Percentiles rank a stretch among this genome's conserved stretches.
phyloP scores from a whole-genome alignment of 176 grass and related monocot species.

The Calamus simplicifolius region DNA sequence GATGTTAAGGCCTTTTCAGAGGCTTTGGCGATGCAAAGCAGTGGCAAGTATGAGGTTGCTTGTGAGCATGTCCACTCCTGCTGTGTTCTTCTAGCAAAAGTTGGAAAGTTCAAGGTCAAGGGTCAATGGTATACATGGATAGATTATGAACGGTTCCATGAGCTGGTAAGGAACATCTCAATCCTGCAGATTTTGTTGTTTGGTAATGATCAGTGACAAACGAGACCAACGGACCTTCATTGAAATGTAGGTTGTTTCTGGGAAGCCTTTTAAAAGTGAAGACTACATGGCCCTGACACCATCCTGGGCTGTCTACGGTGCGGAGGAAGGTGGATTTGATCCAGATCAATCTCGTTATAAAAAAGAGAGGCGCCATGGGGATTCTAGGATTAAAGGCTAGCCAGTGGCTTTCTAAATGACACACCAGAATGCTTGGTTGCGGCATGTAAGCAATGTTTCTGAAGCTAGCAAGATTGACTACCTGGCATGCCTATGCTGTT shows the following conservation, averaged over 20 bases:
- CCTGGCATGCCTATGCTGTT: too few relatives aligned
- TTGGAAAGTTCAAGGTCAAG: constrained; percentile 76
- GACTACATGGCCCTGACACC: constrained; percentile 78
- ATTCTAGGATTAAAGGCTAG: constrained; percentile 32
- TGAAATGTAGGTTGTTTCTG: constrained; percentile 60
- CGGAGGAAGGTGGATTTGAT: constrained; percentile 82
- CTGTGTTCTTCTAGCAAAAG: constrained; percentile 81
- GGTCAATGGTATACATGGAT: constrained; percentile 97
- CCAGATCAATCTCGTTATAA: constrained; percentile 87
- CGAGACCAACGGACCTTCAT: constrained; percentile 3
- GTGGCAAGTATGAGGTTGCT: constrained; percentile 65
- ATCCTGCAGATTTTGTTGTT: neutral
- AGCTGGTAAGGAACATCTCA: constrained; percentile 59
- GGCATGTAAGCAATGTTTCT: too few relatives aligned
- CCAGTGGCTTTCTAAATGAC: too few relatives aligned
- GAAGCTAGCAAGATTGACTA: too few relatives aligned
- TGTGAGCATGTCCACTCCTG: constrained; percentile 96
- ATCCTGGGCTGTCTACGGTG: constrained; percentile 85
- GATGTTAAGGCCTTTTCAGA: constrained; percentile 92
- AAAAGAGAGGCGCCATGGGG: constrained; percentile 89
- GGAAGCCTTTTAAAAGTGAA: constrained; percentile 62
- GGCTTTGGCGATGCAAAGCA: constrained; percentile 66
- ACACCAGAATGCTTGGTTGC: too few relatives aligned
- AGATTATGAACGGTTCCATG: constrained; percentile 76
- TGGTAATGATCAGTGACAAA: neutral